phyloP scores from a whole-genome alignment of 106 monocot genomes.

The Acanthochlamys bracteata region DNA sequence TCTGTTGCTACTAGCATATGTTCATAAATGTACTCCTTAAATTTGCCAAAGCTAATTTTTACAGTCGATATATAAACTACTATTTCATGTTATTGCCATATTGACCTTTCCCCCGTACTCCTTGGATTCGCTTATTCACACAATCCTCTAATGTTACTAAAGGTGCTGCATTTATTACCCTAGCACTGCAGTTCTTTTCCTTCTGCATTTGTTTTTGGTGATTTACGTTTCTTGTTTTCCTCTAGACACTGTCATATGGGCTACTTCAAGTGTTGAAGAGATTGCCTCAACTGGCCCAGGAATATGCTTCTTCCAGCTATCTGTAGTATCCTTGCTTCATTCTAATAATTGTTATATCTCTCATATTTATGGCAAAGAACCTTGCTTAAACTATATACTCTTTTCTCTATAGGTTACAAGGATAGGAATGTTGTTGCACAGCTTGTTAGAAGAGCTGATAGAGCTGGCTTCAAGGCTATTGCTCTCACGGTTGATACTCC shows the following conservation, averaged over 20 bases:
- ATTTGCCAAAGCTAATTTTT: not conserved
- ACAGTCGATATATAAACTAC: not conserved
- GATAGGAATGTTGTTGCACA: constrained; percentile 51
- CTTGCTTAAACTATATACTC: not conserved
- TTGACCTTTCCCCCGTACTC: no score
- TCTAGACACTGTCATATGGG: constrained; percentile 66
- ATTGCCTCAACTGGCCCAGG: constrained; percentile 84
- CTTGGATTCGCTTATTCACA: no score
- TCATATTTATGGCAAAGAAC: not conserved
- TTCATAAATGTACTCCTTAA: not conserved
- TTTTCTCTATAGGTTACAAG: constrained; percentile 36
- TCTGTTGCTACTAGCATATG: constrained; percentile 13
- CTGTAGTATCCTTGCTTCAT: constrained; percentile 26
- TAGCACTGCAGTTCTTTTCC: no score
- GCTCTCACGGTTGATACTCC: constrained; percentile 54
- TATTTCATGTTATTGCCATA: not conserved
- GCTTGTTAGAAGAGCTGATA: constrained; percentile 56
- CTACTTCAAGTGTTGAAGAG: constrained; percentile 84
- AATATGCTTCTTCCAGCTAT: constrained; percentile 94
- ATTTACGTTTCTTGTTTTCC: not conserved
- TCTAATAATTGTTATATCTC: not conserved
- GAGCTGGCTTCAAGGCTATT: constrained; percentile 52
- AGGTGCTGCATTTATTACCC: not conserved
- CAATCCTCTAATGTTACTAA: not conserved
- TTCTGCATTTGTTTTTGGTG: not conserved